Base-by-base conservation (phyloP, 2,329 filamentous ascomycete species). In the Paraphoma chrysanthemicola region DNA sequence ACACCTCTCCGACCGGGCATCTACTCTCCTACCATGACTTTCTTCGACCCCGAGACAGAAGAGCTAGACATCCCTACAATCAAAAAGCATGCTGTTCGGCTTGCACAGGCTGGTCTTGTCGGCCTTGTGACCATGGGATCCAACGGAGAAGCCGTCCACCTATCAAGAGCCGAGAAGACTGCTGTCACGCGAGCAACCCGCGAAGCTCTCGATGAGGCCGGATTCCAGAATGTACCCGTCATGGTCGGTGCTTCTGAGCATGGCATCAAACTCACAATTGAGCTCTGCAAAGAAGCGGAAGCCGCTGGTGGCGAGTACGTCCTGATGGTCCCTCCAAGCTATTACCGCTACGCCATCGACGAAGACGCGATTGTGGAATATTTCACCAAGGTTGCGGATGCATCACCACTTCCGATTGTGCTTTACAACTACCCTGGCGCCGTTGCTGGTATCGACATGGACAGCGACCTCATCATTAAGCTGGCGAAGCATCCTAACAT, bases 401-500 rank as follows among this genome's bases (percentile, higher is more conserved):
- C 77, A 39, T 91, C 88, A 48, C 89, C 91, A 5, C 79, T 95
- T 8, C 91, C 91, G n/a, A 76, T 96, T 52, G 85, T 96, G 62
- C 81, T 96, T 46, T 96, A 96, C 85, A 96, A 96, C 82, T 96
- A 95, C 80, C 92, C 92, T 0, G 92, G 91, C 49, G 92, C 91
- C 48, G 92, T 95, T 6, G 85, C 91, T 6, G 92, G 92, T 48
- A 90, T 96, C 71, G 92, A 96, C 77, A 90, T 96, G 86, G 91
- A 95, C 82, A 93, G 90, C 56, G 92, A 96, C 74, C 84, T 94
- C 57, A 85, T 96, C 69, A 92, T 95, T 80, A 85, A 85, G 73
- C 86, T 96, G 38, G 90, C 89, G 44, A 80, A 88, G 73, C 92
- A 96, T 79, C 87, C 88, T 63, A 96, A 96, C 79, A 92, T 96